Conservation (phyloP, 1,139 yeast species). For the Meyerozyma carpophila region DNA sequence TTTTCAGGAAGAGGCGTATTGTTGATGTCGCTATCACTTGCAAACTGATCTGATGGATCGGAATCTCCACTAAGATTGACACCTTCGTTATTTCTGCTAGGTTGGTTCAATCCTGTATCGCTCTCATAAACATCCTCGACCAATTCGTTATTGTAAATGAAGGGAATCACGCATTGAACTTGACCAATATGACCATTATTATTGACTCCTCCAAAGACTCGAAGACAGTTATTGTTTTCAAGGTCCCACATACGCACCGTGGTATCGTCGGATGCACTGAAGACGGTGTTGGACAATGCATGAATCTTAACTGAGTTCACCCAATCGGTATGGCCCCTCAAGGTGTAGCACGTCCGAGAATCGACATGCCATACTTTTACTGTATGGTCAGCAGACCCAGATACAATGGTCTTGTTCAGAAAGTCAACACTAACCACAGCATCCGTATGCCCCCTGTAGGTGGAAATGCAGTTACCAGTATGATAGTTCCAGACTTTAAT, state of each 20-base stretch:
- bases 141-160: slow-evolving; percentile 54
- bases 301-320: slow-evolving; percentile 88
- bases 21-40: slow-evolving; percentile 10
- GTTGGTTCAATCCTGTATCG: slow-evolving; percentile 15
- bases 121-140: slow-evolving; percentile 34
- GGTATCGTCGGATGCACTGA: slow-evolving; percentile 86
- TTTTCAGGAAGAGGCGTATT: slow-evolving; percentile 22
- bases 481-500: slow-evolving; percentile 94
- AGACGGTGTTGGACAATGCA: slow-evolving; percentile 69
- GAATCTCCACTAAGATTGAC: slow-evolving; percentile 12
- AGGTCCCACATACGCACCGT: slow-evolving; percentile 96
- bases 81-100: slow-evolving; percentile 9
- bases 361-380: slow-evolving; percentile 97
- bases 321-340: slow-evolving; percentile 91
- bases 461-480: slow-evolving; percentile 89
- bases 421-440: slow-evolving; percentile 80
- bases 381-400: slow-evolving; percentile 89
- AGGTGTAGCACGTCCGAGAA: slow-evolving; percentile 83
- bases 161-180: slow-evolving; percentile 84
- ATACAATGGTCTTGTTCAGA: slow-evolving; percentile 75
- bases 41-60: not conserved
- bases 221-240: slow-evolving; percentile 68
- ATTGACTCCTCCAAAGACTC: slow-evolving; percentile 70
- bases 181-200: slow-evolving; percentile 77
- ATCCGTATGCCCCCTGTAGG: slow-evolving; percentile 89